These are phyloP conservation scores for Pseudogymnoascus sp. DNA, from an alignment of 2,329 filamentous ascomycete genomes.

Conservation along the genomic window DNA sequence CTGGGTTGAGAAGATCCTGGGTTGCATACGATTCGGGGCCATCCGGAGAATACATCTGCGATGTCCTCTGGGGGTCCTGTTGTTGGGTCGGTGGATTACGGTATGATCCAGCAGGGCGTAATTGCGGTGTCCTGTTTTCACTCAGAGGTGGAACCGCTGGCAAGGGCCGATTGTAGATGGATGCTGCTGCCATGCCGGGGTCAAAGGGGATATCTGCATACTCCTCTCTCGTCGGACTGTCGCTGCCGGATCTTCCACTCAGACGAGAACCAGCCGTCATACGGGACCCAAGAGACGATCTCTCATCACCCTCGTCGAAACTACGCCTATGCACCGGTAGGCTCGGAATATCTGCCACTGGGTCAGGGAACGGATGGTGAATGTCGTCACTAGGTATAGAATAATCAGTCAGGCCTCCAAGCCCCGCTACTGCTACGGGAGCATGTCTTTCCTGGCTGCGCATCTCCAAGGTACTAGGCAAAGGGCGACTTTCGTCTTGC, in stretches of 20 bases:
- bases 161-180: conserved; percentile 57
- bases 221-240: conserved; percentile 63
- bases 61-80: conserved; percentile 44
- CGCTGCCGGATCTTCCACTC: conserved; percentile 43
- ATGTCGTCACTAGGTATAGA: conserved; percentile 42
- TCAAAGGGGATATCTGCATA: conserved; percentile 93
- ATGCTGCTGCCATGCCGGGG: conserved; percentile 60
- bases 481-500: conserved; percentile 40
- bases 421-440: conserved; percentile 21
- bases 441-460: conserved; percentile 25
- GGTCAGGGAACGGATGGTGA: conserved; percentile 49
- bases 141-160: conserved; percentile 51
- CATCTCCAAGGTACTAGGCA: conserved; percentile 40
- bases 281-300: conserved; percentile 48
- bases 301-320: conserved; percentile 90
- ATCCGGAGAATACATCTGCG: conserved; percentile 22
- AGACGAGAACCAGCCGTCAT: conserved; percentile 39
- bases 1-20: conserved; percentile 38
- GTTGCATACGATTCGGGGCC: conserved; percentile 26
- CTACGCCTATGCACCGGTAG: conserved; percentile 68
- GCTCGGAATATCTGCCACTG: conserved; percentile 69
- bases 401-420: conserved; percentile 31
- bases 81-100: conserved; percentile 40
- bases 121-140: conserved; percentile 38
- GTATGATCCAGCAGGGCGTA: conserved; percentile 54